Percentiles rank a stretch among this genome's conserved stretches.
Conservation (phyloP, 2,329 filamentous ascomycete species). For the Calonectria henricotiae region DNA sequence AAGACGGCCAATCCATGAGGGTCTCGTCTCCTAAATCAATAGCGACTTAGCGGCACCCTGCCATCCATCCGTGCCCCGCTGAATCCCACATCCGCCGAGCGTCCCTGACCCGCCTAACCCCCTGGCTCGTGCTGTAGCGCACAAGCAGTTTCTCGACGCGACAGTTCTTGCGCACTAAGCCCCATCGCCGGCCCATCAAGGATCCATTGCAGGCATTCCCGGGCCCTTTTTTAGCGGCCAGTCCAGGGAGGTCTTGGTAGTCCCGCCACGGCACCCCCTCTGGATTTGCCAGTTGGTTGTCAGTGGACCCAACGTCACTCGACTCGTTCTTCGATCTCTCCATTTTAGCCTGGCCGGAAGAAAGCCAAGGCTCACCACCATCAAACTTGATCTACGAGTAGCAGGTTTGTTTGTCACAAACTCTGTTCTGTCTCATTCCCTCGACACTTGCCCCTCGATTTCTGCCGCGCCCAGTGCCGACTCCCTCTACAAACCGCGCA, state of each 20-base stretch:
- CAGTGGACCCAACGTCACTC: slow-evolving; percentile 40
- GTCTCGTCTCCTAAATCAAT: slow-evolving; percentile 30
- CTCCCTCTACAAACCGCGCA: slow-evolving; percentile 19
- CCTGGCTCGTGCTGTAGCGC: slow-evolving; percentile 34
- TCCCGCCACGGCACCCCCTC: slow-evolving; percentile 20
- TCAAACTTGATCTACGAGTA: slow-evolving; percentile 27
- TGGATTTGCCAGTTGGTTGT: slow-evolving; percentile 27
- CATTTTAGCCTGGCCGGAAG: slow-evolving; percentile 33
- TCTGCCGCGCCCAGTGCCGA: slow-evolving; percentile 18
- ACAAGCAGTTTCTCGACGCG: slow-evolving; percentile 14
- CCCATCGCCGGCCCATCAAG: slow-evolving; percentile 9
- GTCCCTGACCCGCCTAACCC: slow-evolving; percentile 28
- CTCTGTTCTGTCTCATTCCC: slow-evolving; percentile 39
- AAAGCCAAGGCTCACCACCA: slow-evolving; percentile 36
- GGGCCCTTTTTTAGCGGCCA: slow-evolving; percentile 29
- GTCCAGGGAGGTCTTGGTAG: slow-evolving; percentile 16
- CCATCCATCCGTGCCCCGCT: slow-evolving; percentile 35
- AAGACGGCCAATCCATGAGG: slow-evolving; percentile 24
- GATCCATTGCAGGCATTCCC: slow-evolving; percentile 18
- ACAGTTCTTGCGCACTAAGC: slow-evolving; percentile 24
- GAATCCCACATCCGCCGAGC: slow-evolving; percentile 24
- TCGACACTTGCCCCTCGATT: slow-evolving; percentile 19
- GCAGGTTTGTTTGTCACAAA: slow-evolving; percentile 22
- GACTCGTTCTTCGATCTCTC: slow-evolving; percentile 27
- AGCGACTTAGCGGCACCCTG: slow-evolving; percentile 32